Evolutionary conservation across 2,329 filamentous ascomycete species (phyloP).

Genomic region (Colletotrichum liaoningense): DNA sequence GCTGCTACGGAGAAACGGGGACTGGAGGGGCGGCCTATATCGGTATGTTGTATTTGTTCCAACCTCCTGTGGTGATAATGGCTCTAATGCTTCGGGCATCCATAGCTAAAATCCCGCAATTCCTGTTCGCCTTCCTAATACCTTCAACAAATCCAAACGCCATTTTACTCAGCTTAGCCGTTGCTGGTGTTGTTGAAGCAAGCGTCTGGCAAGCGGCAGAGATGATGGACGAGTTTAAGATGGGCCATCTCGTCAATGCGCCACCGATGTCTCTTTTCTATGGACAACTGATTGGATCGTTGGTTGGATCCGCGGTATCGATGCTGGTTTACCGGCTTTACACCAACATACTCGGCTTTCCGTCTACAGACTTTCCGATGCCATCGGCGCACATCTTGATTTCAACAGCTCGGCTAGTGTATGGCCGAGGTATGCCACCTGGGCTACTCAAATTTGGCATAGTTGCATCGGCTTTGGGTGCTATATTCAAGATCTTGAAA

Average conservation of each 20-base stretch:
- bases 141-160: neutral
- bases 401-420: neutral
- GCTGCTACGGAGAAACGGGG: neutral
- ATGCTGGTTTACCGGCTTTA: conserved; percentile 1
- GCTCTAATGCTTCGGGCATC: neutral
- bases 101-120: conserved; percentile 1
- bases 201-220: conserved; percentile 9
- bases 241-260: neutral
- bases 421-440: neutral
- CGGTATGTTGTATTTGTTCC: neutral
- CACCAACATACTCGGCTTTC: neutral
- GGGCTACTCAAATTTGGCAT: neutral
- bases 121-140: neutral
- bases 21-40: conserved; percentile 4
- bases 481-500: neutral
- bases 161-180: conserved; percentile 3
- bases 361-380: neutral
- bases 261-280: neutral
- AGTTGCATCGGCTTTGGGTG: neutral
- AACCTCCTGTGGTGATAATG: too few relatives aligned
- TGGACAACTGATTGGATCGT: neutral
- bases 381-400: conserved; percentile 4
- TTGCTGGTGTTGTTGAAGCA: neutral
- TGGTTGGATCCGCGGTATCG: neutral
- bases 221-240: conserved; percentile 14